Evolutionary conservation across 106 monocot genomes (phyloP), one percentile per base, ranked within the genome.

Genomic region (Alisma plantagoaquatica): DNA sequence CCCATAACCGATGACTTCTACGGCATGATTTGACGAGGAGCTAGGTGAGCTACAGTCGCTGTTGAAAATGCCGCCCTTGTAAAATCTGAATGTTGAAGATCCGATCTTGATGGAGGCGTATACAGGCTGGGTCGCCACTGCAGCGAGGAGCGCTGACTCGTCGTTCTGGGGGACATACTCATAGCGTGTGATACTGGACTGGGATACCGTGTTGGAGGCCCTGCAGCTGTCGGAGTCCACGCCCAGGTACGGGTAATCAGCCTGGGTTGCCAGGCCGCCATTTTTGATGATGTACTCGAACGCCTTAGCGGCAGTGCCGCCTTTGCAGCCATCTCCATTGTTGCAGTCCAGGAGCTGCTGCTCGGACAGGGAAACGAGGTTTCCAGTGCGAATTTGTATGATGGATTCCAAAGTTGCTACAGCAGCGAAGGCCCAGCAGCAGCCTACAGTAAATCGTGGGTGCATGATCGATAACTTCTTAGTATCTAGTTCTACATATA

Each of bases 361-460:
- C 45, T 10, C 45, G 17, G 45, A 46, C n/a, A 46, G 17, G 17
- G 5, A 7, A 9, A 10, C 45, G 12, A 46, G 17, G 4, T 46
- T 10, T 3, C 45, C 45, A 9, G 5, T 46, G 4, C 19, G 7
- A 18, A 46, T 9, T 18, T 10, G 11, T 9, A 3, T 46, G 45
- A 46, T 46, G 4, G 12, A 9, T 18, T 46, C 45, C 17, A 46
- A 4, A 3, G 45, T 18, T 17, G 45, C 45, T 4, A 46, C 45
- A 10, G 45, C 45, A 7, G 45, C 7, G 45, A 46, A 46, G 16
- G 45, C 45, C 45, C 45, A 46, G 45, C 45, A 46, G n/a, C n/a
- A n/a, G n/a, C n/a, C n/a, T n/a, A n/a, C n/a, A n/a, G n/a, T 41
- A 7, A 41, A 9, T 41, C 38, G 11, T 41, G 38, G 38, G 38